A percentile compares a stretch with the other conserved stretches of the same genome.
Conservation (phyloP, 2,329 filamentous ascomycete genomes). For the Trichophyton equinum region DNA sequence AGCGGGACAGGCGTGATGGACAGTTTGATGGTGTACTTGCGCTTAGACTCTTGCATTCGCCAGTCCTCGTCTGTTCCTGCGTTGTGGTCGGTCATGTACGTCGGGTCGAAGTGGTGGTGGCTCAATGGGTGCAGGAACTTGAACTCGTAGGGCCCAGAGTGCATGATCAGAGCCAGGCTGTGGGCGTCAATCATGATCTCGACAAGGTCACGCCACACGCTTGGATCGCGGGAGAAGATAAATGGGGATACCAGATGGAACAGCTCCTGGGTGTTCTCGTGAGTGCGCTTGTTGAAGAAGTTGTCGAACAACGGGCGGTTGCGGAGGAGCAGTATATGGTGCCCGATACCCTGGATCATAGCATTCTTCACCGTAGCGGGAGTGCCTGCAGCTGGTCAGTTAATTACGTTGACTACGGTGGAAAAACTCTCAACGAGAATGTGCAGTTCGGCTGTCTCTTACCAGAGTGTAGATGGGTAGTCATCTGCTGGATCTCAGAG, state of each 20-base stretch:
- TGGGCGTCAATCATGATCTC: slow-evolving; percentile 21
- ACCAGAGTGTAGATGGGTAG: slow-evolving; percentile 15
- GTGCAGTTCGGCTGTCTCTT: neutral
- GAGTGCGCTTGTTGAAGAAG: slow-evolving; percentile 16
- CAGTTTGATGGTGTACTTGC: neutral
- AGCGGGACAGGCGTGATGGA: slow-evolving; percentile 4
- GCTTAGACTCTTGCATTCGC: neutral
- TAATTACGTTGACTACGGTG: neutral
- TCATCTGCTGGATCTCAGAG: slow-evolving; percentile 15
- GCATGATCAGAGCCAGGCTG: slow-evolving; percentile 19
- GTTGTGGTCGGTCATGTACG: slow-evolving; percentile 2
- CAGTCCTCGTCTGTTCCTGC: neutral
- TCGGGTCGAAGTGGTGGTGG: neutral
- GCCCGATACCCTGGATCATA: slow-evolving; percentile 14
- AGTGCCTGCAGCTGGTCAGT: slow-evolving; percentile 12
- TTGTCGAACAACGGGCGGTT: slow-evolving; percentile 17
- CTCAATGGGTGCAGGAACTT: slow-evolving; percentile 1
- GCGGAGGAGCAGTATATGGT: slow-evolving; percentile 15
- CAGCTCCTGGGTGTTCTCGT: slow-evolving; percentile 14
- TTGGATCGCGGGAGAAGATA: slow-evolving; percentile 9
- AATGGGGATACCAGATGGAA: slow-evolving; percentile 18
- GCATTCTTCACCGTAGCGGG: slow-evolving; percentile 14
- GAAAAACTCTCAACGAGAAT: neutral
- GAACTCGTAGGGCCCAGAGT: slow-evolving; percentile 19
- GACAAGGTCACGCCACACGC: slow-evolving; percentile 15